Evolutionary conservation across 1,284 basidiomycete genomes (phyloP).

Genomic region (Pterulicium gracile): DNA sequence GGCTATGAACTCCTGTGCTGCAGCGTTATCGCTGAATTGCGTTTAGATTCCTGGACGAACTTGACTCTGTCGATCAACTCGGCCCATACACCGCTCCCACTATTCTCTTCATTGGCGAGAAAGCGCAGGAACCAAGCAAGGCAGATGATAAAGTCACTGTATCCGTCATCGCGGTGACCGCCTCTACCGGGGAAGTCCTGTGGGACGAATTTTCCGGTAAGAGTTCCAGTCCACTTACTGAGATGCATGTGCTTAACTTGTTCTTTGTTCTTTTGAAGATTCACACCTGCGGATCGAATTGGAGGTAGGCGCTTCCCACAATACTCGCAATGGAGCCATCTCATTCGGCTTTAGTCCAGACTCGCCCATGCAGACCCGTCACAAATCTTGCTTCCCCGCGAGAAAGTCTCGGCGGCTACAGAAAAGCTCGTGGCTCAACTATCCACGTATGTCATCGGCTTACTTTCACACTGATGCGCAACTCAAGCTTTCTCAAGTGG

Average conservation of each 20-base stretch:
- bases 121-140: conserved; percentile 34
- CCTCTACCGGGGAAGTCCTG: conserved; percentile 83
- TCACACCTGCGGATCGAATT: conserved; percentile 79
- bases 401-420: conserved; percentile 60
- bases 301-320: conserved; percentile 52
- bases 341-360: conserved; percentile 49
- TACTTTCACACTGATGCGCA: neutral
- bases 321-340: too few species aligned
- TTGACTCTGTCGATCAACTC: conserved; percentile 59
- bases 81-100: conserved; percentile 45
- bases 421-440: conserved; percentile 72
- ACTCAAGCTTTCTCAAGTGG: neutral
- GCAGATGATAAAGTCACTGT: conserved; percentile 37
- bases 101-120: conserved; percentile 69
- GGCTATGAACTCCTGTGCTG: conserved; percentile 17
- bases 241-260: conserved; percentile 5
- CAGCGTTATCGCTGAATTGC: conserved; percentile 8
- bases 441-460: conserved; percentile 32
- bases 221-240: neutral
- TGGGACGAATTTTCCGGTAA: conserved; percentile 86
- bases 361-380: conserved; percentile 77
- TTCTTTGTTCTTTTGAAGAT: conserved; percentile 31
- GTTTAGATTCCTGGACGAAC: conserved; percentile 59
- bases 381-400: conserved; percentile 65
- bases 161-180: conserved; percentile 72